Evolutionary conservation across 257 asterid species (phyloP).

Genomic region (Gardenia jasminoides): DNA sequence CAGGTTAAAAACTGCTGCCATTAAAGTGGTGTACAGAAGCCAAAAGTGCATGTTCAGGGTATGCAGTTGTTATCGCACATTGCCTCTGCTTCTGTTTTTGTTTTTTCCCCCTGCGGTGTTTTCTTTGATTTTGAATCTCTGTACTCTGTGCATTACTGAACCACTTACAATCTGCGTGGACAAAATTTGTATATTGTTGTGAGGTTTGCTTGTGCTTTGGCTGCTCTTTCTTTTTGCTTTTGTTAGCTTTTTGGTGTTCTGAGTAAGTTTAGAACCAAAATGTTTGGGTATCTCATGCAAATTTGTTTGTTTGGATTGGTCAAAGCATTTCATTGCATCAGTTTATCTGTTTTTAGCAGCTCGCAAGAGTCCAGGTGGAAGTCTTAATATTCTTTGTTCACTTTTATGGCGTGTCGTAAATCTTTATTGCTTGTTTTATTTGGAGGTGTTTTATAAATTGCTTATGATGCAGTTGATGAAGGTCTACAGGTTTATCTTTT

Average conservation of each 20-base stretch:
- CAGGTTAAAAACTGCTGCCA: neutral
- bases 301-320: neutral
- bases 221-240: neutral
- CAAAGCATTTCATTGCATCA: neutral
- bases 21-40: neutral
- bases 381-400: neutral
- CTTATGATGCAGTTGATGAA: neutral
- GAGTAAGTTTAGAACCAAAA: neutral
- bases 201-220: neutral
- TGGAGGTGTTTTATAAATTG: neutral
- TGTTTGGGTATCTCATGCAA: neutral
- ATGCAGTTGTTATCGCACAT: neutral
- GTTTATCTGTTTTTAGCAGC: neutral
- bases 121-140: neutral
- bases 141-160: neutral
- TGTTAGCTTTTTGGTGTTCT: neutral
- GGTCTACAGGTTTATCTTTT: neutral
- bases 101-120: too few species aligned
- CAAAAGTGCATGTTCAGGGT: neutral
- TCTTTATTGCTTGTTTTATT: neutral
- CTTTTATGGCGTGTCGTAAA: neutral
- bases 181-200: neutral
- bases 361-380: neutral
- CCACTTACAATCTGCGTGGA: neutral
- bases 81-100: neutral